Evolutionary conservation across 2,329 filamentous ascomycete genomes (phyloP).

Genomic region (Delphinella strobiligena): DNA sequence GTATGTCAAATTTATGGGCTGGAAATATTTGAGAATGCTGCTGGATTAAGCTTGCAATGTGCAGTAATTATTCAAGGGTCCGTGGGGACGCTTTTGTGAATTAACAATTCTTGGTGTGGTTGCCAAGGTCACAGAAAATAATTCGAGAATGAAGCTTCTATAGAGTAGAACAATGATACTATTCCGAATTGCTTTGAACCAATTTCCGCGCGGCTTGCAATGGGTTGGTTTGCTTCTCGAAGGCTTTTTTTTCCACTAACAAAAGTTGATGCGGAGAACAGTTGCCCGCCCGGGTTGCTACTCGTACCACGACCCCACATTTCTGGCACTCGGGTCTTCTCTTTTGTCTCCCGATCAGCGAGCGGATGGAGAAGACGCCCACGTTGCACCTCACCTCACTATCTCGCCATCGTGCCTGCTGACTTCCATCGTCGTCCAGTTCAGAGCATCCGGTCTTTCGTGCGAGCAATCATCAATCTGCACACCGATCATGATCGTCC

Average conservation of each 20-base stretch:
- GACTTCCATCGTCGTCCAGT: too few species aligned
- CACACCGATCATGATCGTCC: too few species aligned
- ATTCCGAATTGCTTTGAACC: constrained; percentile 10
- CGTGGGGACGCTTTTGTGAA: not conserved
- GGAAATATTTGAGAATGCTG: too few species aligned
- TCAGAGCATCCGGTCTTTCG: too few species aligned
- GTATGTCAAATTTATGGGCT: too few species aligned
- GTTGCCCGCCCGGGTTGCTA: too few species aligned
- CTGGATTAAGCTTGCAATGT: too few species aligned
- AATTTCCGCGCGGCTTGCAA: not conserved
- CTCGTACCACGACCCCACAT: too few species aligned
- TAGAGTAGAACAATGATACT: constrained; percentile 24
- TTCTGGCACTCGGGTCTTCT: not conserved
- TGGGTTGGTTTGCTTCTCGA: not conserved
- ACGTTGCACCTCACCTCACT: not conserved
- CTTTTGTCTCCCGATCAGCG: not conserved
- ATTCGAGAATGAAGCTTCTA: constrained; percentile 21
- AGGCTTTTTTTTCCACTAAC: too few species aligned
- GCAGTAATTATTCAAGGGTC: not conserved
- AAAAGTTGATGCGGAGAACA: too few species aligned
- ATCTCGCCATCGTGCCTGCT: not conserved
- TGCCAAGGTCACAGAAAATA: constrained; percentile 18
- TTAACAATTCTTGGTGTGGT: not conserved
- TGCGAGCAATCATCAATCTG: too few species aligned
- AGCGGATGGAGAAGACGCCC: not conserved